Evolutionary conservation across 139 green algal species (phyloP).

Genomic region (Micractinium conductrix): DNA sequence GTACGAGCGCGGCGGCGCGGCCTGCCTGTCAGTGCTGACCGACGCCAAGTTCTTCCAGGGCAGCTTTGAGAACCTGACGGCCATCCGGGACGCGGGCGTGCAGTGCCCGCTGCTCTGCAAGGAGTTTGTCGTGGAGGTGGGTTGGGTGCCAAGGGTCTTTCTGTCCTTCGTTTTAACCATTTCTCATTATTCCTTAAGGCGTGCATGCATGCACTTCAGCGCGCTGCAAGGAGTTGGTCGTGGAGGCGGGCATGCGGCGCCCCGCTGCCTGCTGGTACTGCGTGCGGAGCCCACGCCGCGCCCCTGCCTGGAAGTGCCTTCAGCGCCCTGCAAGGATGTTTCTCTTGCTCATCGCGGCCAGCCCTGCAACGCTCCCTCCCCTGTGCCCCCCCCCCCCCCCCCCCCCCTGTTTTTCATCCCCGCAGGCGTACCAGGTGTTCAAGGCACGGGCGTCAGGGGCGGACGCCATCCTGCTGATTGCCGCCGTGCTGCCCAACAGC

Average conservation of each 20-base stretch:
- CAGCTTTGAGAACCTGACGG: slow-evolving; percentile 81
- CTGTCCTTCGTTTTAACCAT: too few relatives aligned
- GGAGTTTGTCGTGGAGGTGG: slow-evolving; percentile 97
- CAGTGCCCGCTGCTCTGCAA: slow-evolving; percentile 97
- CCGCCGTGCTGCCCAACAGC: slow-evolving; percentile 94
- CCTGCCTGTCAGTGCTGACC: slow-evolving; percentile 96
- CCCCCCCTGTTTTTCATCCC: neutral
- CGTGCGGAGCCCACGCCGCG: too few relatives aligned
- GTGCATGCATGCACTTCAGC: too few relatives aligned
- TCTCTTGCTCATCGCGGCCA: too few relatives aligned
- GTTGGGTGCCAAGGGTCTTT: neutral
- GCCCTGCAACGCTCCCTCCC: neutral
- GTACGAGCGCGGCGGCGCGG: slow-evolving; percentile 95
- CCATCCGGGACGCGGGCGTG: slow-evolving; percentile 82
- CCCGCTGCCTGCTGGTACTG: too few relatives aligned
- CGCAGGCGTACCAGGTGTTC: slow-evolving; percentile 89
- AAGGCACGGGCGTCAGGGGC: slow-evolving; percentile 79
- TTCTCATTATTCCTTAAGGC: too few relatives aligned
- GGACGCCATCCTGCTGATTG: slow-evolving; percentile 97
- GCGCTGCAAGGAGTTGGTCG: too few relatives aligned
- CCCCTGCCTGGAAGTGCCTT: too few relatives aligned
- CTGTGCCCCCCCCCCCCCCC: neutral
- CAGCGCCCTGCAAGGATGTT: too few relatives aligned
- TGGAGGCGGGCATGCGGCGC: too few relatives aligned
- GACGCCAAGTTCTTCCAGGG: slow-evolving; percentile 97